Evolutionary conservation across 164 flowering plant genomes (phyloP), one percentile per base, ranked within the genome.

Genomic region (Taxillus chinensis): DNA sequence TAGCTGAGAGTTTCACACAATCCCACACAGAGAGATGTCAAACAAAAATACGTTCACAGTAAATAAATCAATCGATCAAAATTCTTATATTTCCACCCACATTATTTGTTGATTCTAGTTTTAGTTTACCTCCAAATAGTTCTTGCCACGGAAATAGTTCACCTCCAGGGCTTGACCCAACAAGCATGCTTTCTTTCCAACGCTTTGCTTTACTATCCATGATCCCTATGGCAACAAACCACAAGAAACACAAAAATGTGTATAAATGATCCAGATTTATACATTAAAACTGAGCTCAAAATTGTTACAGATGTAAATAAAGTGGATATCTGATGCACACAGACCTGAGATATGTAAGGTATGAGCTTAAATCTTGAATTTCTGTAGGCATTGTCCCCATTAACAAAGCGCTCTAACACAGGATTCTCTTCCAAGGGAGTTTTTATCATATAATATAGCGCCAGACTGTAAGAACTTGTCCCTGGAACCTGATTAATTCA

Each of bases 181-280:
- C 68, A 92, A 70, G 71, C 96, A 86, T 61, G 98, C 89, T 68
- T 83, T 92, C 84, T 84, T 92, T 62, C 96, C 96, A 41, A 92
- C 98, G 69, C 98, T 92, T 65, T 92, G 98, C 73, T 89, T 90
- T 39, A 92, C 98, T 65, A 92, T 89, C 98, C 98, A 92, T 48
- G 96, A 83, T 41, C 96, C 98, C 96, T 92, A 70, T 16, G 45
- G 68, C 51, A 60, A 43, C 17, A 63, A 64, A 39, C 48, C 42
- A 69, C 51, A 60, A 43, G 14, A 59, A 64, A 7, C 13, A 48
- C 13, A 11, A 48, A 48, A 7, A 48, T 3, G 10, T 43, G 10
- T 5, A 43, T 43, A 43, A 2, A 43, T 27, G 27, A 27, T 27
- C 27, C 27, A 27, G 27, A 27, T 27, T 27, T 27, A 27, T 27